phyloP scores from a whole-genome alignment of 2,329 filamentous ascomycete genomes.

The Botrytis fragariae region DNA sequence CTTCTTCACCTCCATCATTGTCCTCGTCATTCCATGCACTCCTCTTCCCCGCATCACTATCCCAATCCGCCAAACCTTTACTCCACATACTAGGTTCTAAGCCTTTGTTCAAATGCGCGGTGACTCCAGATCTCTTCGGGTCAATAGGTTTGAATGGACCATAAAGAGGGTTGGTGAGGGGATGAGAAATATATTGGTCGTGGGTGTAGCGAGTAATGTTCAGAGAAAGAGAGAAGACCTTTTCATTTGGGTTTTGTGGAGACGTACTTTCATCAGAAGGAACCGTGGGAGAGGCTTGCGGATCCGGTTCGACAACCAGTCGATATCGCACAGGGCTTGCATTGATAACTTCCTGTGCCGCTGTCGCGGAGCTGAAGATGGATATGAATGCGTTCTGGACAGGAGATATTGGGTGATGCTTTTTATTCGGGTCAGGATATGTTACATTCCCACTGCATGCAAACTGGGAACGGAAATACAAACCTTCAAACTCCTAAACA shows the following conservation, averaged over 20 bases:
- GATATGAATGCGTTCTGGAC: conserved; percentile 35
- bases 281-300: conserved; percentile 8
- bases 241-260: neutral
- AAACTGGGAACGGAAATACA: neutral
- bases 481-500: conserved; percentile 39
- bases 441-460: neutral
- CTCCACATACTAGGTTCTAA: conserved; percentile 27
- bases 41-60: conserved; percentile 28
- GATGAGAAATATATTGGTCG: conserved; percentile 27
- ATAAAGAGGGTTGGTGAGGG: conserved; percentile 31
- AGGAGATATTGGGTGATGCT: conserved; percentile 29
- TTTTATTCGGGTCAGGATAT: neutral
- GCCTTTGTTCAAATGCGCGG: conserved; percentile 25
- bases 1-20: neutral
- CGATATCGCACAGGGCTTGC: conserved; percentile 35
- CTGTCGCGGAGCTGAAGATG: conserved; percentile 29
- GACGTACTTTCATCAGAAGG: neutral
- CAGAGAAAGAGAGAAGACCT: conserved; percentile 30
- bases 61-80: conserved; percentile 37
- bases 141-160: conserved; percentile 32
- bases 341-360: conserved; percentile 29
- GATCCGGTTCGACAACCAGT: conserved; percentile 23
- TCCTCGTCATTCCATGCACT: conserved; percentile 15
- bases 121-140: conserved; percentile 27
- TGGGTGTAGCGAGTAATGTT: conserved; percentile 18